Conservation (phyloP, 495 filamentous ascomycete genomes). For the Xylaria curta region DNA sequence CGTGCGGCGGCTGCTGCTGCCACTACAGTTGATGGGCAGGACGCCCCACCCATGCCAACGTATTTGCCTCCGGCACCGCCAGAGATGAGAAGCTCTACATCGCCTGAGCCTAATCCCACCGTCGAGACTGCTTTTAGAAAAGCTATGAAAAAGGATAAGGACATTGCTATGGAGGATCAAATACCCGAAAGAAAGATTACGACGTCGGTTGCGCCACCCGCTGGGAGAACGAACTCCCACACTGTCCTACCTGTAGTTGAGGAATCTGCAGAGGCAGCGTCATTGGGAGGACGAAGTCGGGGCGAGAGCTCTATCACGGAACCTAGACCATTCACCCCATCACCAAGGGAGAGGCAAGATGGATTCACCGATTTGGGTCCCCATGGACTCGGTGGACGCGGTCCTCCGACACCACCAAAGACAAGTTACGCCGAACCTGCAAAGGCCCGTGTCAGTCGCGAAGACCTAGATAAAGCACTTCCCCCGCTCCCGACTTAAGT, state of each 20-base stretch:
- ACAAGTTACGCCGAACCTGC: constrained; percentile 48
- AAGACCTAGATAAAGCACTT: constrained; percentile 61
- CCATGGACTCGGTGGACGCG: constrained; percentile 44
- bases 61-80: constrained; percentile 53
- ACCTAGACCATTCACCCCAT: constrained; percentile 49
- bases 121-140: constrained; percentile 44
- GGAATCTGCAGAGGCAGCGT: constrained; percentile 83
- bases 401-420: constrained; percentile 54
- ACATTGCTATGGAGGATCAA: constrained; percentile 57
- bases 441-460: constrained; percentile 43
- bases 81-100: constrained; percentile 52
- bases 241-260: constrained; percentile 87
- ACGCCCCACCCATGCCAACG: constrained; percentile 49
- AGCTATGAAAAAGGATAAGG: constrained; percentile 40
- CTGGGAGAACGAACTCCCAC: constrained; percentile 58
- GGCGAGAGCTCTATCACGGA: constrained; percentile 51
- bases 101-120: constrained; percentile 45
- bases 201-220: constrained; percentile 51
- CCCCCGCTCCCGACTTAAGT: constrained; percentile 55
- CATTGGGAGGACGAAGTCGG: constrained; percentile 61
- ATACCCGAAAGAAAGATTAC: constrained; percentile 54
- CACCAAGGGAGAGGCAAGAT: constrained; percentile 48
- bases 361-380: constrained; percentile 52
- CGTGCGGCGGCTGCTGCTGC: constrained; percentile 50
- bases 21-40: constrained; percentile 32